phyloP scores from a whole-genome alignment of 2,329 filamentous ascomycete species.

The Aureobasidium vineae region DNA sequence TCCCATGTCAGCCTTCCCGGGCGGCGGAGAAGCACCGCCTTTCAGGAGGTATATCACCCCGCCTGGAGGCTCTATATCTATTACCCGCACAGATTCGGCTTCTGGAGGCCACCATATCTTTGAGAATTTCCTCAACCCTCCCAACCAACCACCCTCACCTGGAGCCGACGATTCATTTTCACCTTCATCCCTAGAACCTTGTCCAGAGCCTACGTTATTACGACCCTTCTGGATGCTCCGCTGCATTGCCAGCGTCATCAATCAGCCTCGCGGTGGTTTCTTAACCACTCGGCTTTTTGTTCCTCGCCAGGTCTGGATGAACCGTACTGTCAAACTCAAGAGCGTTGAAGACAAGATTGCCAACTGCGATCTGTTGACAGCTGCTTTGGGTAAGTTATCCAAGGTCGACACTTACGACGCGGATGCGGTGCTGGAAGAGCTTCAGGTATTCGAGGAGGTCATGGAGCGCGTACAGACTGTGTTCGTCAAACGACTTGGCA shows the following conservation, averaged over 20 bases:
- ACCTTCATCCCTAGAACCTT: slow-evolving; percentile 81
- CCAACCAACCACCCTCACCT: slow-evolving; percentile 35
- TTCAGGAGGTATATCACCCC: slow-evolving; percentile 18
- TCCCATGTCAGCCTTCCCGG: slow-evolving; percentile 27
- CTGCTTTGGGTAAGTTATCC: slow-evolving; percentile 68
- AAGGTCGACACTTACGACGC: slow-evolving; percentile 86
- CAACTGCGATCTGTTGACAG: slow-evolving; percentile 86
- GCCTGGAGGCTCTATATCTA: slow-evolving; percentile 5
- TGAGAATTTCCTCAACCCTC: slow-evolving; percentile 52
- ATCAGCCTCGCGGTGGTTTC: slow-evolving; percentile 88
- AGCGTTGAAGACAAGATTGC: slow-evolving; percentile 90
- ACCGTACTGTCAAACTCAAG: slow-evolving; percentile 90
- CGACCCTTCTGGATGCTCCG: slow-evolving; percentile 98
- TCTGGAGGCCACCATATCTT: slow-evolving; percentile 76
- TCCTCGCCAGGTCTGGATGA: slow-evolving; percentile 87
- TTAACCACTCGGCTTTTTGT: slow-evolving; percentile 89
- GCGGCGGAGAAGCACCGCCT: slow-evolving; percentile 10
- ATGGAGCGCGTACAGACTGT: slow-evolving; percentile 79
- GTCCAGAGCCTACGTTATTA: slow-evolving; percentile 83
- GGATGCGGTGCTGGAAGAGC: slow-evolving; percentile 88
- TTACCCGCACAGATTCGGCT: slow-evolving; percentile 36
- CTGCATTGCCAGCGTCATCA: slow-evolving; percentile 86
- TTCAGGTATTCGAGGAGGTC: slow-evolving; percentile 82
- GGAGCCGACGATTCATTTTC: slow-evolving; percentile 51
- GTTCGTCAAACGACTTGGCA: slow-evolving; percentile 82